Evolutionary conservation across 495 filamentous ascomycete genomes (phyloP), one percentile per base, ranked within the genome.

Genomic region (Parmelia sp.): DNA sequence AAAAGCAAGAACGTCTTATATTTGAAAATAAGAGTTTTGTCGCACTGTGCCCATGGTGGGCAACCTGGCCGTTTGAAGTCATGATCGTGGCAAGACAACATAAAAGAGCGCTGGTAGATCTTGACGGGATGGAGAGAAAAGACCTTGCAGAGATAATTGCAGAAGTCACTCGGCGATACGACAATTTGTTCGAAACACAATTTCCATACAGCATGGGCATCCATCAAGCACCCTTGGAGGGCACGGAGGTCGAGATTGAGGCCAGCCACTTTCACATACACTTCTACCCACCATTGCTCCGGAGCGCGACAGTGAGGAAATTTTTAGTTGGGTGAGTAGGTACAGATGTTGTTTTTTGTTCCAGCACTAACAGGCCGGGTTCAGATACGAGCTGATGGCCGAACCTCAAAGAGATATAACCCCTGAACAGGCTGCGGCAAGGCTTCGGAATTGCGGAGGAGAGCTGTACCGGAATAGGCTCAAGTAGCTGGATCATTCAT

Each of bases 321-420:
- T 98, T 97, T 77, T 71, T 96, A 47, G 94, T 97, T 35, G 94
- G 94, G 60, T 86, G 77, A 71, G 82, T 75, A 17, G 53, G 40
- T 4, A 55, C 29, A 5, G 39, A 19, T 10, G 14, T 61, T 31
- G 11, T 42, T 10, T 23, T 57, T 33, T 10, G 36, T 9, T 11
- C 6, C 17, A 21, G 33, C 36, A 21, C 23, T 59, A 25, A 64
- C 11, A 14, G 4, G 49, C 35, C 23, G 55, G 25, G n/a, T 17
- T 21, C 31, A 83, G 80, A 49, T 96, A 92, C 73, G 92, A 98
- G 76, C 76, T 98, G 79, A 85, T 98, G 86, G 94, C 89, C 3
- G 94, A 98, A 76, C 94, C 94, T 33, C 94, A 98, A 74, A 84
- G 94, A 57, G 94, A 98, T 73, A 98, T 98, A 70, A 98, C 95